phyloP scores from a whole-genome alignment of 305 asterid species.

The Salvia sclarea region DNA sequence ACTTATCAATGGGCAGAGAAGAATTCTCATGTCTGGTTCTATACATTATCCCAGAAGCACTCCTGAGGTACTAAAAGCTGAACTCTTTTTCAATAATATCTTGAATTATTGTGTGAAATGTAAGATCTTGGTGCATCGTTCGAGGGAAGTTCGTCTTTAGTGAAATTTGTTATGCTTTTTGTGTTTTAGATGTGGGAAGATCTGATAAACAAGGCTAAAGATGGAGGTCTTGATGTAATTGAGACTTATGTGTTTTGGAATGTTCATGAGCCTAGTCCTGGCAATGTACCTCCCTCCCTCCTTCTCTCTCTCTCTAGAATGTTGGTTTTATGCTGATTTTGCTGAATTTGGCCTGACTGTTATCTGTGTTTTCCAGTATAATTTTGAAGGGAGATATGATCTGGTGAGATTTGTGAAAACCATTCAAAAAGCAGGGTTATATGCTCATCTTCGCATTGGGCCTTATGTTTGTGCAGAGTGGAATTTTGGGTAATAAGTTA shows the following conservation, averaged over 20 bases:
- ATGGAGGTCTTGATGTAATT: conserved; percentile 92
- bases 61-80: conserved; percentile 62
- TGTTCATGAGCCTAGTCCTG: conserved; percentile 90
- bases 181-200: conserved; percentile 88
- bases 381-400: conserved; percentile 91
- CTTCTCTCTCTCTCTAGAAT: conserved; percentile 30
- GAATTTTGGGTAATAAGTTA: conserved; percentile 93
- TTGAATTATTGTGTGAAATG: conserved; percentile 20
- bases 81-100: neutral
- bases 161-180: conserved; percentile 8
- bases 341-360: conserved; percentile 16
- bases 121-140: conserved; percentile 15
- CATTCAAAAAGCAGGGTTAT: conserved; percentile 87
- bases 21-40: conserved; percentile 92
- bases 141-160: conserved; percentile 4
- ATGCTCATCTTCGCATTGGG: conserved; percentile 89
- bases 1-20: conserved; percentile 80
- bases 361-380: conserved; percentile 58
- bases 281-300: conserved; percentile 59
- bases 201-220: conserved; percentile 93
- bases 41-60: conserved; percentile 98
- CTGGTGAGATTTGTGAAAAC: conserved; percentile 81
- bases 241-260: conserved; percentile 96
- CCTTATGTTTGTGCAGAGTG: conserved; percentile 99
- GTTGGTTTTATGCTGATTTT: neutral